phyloP scores from a whole-genome alignment of 345 rosid species.

The Linum trigynum region DNA sequence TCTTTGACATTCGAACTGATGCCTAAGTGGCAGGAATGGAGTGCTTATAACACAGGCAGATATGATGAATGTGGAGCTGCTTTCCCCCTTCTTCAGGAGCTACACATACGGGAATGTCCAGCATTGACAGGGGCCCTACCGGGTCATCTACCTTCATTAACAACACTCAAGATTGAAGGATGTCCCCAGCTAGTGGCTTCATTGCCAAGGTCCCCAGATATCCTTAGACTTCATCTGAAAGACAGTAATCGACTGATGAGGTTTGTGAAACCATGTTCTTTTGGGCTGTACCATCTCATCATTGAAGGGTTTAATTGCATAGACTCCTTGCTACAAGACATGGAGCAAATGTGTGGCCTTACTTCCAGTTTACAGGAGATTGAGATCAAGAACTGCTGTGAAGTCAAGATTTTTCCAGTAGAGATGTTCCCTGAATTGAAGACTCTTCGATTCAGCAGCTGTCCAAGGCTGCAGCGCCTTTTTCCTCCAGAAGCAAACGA shows the following conservation, averaged over 20 bases:
- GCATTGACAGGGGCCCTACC: neutral
- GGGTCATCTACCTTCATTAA: neutral
- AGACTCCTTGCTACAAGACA: neutral
- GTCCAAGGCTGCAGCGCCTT: neutral
- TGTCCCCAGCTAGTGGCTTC: slow-evolving; percentile 3
- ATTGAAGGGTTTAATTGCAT: neutral
- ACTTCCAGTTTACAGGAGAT: neutral
- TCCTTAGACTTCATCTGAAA: neutral
- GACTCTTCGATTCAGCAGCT: neutral
- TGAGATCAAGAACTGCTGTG: neutral
- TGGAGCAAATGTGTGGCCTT: neutral
- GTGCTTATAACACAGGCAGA: neutral
- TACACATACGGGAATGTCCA: neutral
- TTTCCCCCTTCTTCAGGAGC: neutral
- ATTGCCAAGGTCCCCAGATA: neutral
- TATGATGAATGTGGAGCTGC: neutral
- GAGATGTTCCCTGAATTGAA: neutral
- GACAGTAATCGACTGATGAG: neutral
- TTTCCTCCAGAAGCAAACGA: neutral
- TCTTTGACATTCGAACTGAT: neutral
- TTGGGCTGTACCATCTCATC: neutral
- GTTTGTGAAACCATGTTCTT: neutral
- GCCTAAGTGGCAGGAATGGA: neutral
- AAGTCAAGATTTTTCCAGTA: neutral
- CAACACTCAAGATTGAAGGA: neutral